Conservation (phyloP, 1,139 yeast species). For the Nakaseomyces bracarensis region DNA sequence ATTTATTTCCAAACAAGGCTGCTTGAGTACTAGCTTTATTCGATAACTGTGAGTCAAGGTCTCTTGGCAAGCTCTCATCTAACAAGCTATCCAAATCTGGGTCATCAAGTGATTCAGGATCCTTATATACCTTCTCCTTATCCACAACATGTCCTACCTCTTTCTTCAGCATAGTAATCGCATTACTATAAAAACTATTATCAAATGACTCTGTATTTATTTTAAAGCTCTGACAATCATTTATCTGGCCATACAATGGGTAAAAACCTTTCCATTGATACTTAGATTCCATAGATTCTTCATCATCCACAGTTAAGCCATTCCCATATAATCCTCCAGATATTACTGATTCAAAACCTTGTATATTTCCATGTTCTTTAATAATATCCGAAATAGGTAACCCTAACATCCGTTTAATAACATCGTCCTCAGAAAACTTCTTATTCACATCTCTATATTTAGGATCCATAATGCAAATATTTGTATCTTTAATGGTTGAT, state of each 20-base stretch:
- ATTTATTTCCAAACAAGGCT: neutral
- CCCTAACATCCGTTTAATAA: no score
- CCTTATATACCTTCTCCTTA: neutral
- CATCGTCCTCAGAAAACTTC: no score
- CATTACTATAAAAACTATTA: neutral
- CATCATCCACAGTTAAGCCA: no score
- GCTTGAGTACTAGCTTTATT: neutral
- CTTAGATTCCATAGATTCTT: neutral
- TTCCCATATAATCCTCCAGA: no score
- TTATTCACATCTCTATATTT: no score
- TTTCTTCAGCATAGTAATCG: neutral
- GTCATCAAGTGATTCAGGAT: slow-evolving; percentile 6
- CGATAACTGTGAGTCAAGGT: neutral
- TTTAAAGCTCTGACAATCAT: neutral
- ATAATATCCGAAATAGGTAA: neutral
- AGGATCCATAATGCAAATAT: no score
- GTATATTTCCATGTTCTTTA: neutral
- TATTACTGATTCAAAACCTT: neutral
- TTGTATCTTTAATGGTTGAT: no score
- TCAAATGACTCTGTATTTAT: slow-evolving; percentile 1
- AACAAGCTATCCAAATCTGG: slow-evolving; percentile 3
- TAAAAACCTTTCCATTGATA: slow-evolving; percentile 1
- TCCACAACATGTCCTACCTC: no score
- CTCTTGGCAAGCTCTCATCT: slow-evolving; percentile 1
- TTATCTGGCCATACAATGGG: slow-evolving; percentile 1